Base-by-base conservation (phyloP, 2,329 filamentous ascomycete genomes). In the Dothidotthia symphoricarpi region DNA sequence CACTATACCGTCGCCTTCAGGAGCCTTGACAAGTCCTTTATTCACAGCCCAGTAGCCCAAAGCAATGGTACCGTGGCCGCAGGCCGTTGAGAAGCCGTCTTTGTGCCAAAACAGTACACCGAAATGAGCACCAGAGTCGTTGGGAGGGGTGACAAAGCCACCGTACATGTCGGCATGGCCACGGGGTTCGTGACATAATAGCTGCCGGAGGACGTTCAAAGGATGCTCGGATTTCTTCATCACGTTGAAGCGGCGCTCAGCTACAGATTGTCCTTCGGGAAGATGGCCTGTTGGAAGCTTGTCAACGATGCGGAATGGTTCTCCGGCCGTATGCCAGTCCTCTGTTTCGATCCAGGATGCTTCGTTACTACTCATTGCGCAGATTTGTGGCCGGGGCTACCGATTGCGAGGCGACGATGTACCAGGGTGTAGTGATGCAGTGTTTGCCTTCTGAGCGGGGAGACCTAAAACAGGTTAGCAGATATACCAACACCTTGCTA, bases 81-180 rank as follows among this genome's bases (percentile, higher is more conserved):
- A 76, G 64, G 75, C 75, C 4, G 71, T 75, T 6, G 70, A 73
- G 33, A 70, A 75, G 0, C 71, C 73, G 3, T 71, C 69, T 22
- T 73, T 74, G 22, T 72, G 70, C 43, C 64, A 64, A 53, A 76
- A 76, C 3, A 76, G 47, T 1, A 72, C 69, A 4, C 72, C 74
- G 16, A 75, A 69, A 45, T 76, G 61, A 0, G 74, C 74, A n/a
- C 68, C 49, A 73, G 72, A 4, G 73, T 74, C 14, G 68, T 59
- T 0, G 53, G 64, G 1, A 56, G 47, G 28, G 7, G 28, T 37
- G 13, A 76, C 57, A 16, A 76, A 64, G 5, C 72, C 73, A 3
- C 74, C 74, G 42, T 76, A 76, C 74, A 76, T 77, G 39, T 73
- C 74, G 11, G 59, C 59, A 46, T 76, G 74, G 11, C 73, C 74